Base-by-base conservation (phyloP, 306 rosid species). In the Sesbania bispinosa region DNA sequence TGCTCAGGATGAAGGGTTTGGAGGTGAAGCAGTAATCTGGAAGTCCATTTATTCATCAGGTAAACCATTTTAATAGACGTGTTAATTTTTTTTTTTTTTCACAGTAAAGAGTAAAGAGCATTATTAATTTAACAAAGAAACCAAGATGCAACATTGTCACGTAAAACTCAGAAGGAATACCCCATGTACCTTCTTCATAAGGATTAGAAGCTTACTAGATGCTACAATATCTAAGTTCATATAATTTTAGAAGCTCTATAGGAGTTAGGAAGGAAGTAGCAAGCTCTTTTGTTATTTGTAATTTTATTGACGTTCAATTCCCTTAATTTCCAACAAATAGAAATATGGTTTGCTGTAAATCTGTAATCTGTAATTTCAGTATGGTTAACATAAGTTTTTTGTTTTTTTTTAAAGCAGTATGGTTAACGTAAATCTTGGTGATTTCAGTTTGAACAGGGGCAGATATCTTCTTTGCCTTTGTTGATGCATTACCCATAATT, bases 1-100 rank as follows among this genome's bases (percentile, higher is more conserved):
- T 75, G 35, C 46, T 35, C 59, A 75, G 62, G 47, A 20, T 36
- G 64, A 55, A 47, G 53, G 24, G 48, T 64, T 64, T 13, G 74
- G 48, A 71, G 50, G 57, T 35, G 29, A 45, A 71, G 54, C 82
- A 18, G 39, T 63, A 24, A 54, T 24, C 53, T 23, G 23, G 45
- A 33, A 62, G 29, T 71, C 61, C 30, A 27, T 36, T 51, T 41
- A 32, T 69, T 59, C 50, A 20, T 32, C 9, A 1, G 68, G 58
- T 36, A 36, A 36, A 36, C 8, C 13, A 36, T 7, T 36, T 41
- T 41, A 53, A 63, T 63, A 32, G 38, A 32, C 38, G 7, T 32
- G 24, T 55, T 54, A 18, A 0, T 6, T n/a, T 14, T 16, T 55
- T 42, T 26, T 4, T n/a, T n/a, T n/a, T n/a, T n/a, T n/a, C n/a